A percentile compares a stretch with the other conserved stretches of the same genome.
Conservation (phyloP, 306 rosid species). For the Quercus gilva region DNA sequence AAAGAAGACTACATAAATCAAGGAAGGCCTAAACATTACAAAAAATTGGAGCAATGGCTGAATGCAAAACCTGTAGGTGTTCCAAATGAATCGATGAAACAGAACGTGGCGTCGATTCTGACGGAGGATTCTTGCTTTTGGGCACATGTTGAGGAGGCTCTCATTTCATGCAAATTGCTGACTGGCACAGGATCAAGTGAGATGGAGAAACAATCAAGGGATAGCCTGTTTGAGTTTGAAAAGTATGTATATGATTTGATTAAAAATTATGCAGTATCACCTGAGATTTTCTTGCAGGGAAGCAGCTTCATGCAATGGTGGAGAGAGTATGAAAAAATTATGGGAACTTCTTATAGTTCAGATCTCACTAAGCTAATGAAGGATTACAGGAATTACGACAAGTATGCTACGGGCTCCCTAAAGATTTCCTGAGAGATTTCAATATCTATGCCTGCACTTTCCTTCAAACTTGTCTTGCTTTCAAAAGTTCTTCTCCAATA, state of each 20-base stretch:
- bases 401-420: slow-evolving; percentile 3
- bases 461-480: background rate
- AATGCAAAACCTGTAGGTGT: background rate
- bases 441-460: background rate
- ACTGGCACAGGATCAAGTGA: background rate
- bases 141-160: slow-evolving; percentile 69
- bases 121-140: slow-evolving; percentile 74
- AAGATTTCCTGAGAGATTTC: background rate
- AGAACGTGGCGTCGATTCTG: slow-evolving; percentile 28
- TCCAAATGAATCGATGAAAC: background rate
- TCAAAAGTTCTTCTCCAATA: background rate
- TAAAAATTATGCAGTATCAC: slow-evolving; percentile 36
- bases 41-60: slow-evolving; percentile 41
- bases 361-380: slow-evolving; percentile 35
- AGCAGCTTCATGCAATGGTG: slow-evolving; percentile 81
- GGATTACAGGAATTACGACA: background rate
- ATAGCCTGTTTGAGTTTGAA: slow-evolving; percentile 39
- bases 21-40: slow-evolving; percentile 42
- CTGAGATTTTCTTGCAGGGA: slow-evolving; percentile 51
- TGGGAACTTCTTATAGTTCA: slow-evolving; percentile 14
- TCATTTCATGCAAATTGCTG: slow-evolving; percentile 23
- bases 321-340: slow-evolving; percentile 28
- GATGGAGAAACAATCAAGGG: background rate
- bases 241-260: slow-evolving; percentile 32
- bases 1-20: background rate